Percentiles rank a stretch among this genome's conserved stretches.
These are phyloP conservation scores for Schizochytrium sp. DNA, from an alignment of 108 stramenopile genomes.

Conservation along the genomic window DNA sequence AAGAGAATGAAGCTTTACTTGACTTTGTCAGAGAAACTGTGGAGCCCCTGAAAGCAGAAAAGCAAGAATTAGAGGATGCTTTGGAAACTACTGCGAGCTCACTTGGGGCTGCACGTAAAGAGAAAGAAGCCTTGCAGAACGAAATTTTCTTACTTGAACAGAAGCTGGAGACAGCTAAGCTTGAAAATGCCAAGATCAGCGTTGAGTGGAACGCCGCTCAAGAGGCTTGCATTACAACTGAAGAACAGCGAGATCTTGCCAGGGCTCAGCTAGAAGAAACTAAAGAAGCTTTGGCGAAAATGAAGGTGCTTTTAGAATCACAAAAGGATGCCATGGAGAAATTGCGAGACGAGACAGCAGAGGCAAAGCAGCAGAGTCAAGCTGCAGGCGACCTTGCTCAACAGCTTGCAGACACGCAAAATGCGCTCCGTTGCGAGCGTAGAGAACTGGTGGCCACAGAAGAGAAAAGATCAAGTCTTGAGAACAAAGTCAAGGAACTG, in stretches of 20 bases:
- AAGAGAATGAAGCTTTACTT: conserved; percentile 48
- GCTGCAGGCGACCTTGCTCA: background rate
- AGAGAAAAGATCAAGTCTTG: background rate
- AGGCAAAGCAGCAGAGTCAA: background rate
- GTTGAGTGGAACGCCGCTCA: background rate
- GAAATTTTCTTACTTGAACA: background rate
- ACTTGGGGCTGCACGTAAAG: background rate
- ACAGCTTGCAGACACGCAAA: conserved; percentile 42
- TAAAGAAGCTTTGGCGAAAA: background rate
- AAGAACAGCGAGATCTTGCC: conserved; percentile 11
- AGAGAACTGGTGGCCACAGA: conserved; percentile 24
- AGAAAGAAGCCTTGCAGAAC: background rate
- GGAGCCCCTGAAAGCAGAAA: conserved; percentile 41
- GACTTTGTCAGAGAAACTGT: conserved; percentile 50
- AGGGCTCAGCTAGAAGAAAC: conserved; percentile 1
- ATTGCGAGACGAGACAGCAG: background rate
- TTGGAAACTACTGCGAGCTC: conserved; percentile 28
- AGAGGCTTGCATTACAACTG: background rate
- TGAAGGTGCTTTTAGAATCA: background rate
- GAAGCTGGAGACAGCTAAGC: background rate
- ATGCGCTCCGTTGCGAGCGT: conserved; percentile 15
- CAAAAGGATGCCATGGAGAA: background rate
- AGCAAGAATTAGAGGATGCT: conserved; percentile 23
- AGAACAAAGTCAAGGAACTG: background rate
- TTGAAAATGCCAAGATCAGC: background rate